These are phyloP conservation scores for Polyporus arcularius DNA, from an alignment of 768 basidiomycete genomes.

Conservation along the genomic window DNA sequence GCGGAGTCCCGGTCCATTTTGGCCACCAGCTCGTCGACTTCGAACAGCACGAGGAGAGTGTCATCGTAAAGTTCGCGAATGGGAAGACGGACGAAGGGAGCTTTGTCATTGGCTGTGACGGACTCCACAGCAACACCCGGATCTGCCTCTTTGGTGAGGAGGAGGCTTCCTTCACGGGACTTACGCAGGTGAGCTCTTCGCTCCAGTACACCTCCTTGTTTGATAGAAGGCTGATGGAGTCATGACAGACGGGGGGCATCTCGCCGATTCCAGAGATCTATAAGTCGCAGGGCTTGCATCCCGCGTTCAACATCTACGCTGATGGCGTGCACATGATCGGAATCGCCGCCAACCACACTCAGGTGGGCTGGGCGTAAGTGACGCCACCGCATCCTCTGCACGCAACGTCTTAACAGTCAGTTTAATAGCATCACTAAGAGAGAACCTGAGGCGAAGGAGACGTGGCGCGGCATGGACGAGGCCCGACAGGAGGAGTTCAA, in stretches of 20 bases:
- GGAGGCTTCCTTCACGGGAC: slow-evolving; percentile 38
- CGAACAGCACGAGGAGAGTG: slow-evolving; percentile 32
- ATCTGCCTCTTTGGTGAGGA: slow-evolving; percentile 39
- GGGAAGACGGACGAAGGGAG: slow-evolving; percentile 37
- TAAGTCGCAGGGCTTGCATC: slow-evolving; percentile 4
- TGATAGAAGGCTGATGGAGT: neutral
- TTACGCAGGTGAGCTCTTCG: slow-evolving; percentile 35
- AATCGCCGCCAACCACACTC: slow-evolving; percentile 34
- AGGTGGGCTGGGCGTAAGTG: slow-evolving; percentile 37
- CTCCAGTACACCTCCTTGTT: neutral
- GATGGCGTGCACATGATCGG: slow-evolving; percentile 40
- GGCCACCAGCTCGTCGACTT: slow-evolving; percentile 34
- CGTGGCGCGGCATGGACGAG: slow-evolving; percentile 41
- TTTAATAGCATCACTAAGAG: slow-evolving; percentile 34
- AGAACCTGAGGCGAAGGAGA: slow-evolving; percentile 41
- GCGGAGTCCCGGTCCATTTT: slow-evolving; percentile 37
- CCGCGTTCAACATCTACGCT: slow-evolving; percentile 38
- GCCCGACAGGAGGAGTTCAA: slow-evolving; percentile 27
- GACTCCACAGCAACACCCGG: slow-evolving; percentile 44
- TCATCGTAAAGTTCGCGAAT: slow-evolving; percentile 37
- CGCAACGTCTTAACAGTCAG: neutral
- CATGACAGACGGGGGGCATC: slow-evolving; percentile 37
- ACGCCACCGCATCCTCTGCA: neutral
- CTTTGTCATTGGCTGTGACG: slow-evolving; percentile 48
- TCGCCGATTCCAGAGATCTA: slow-evolving; percentile 28